Conservation (phyloP, 139 green algal genomes). For the Tetratostichococcus sp. region DNA sequence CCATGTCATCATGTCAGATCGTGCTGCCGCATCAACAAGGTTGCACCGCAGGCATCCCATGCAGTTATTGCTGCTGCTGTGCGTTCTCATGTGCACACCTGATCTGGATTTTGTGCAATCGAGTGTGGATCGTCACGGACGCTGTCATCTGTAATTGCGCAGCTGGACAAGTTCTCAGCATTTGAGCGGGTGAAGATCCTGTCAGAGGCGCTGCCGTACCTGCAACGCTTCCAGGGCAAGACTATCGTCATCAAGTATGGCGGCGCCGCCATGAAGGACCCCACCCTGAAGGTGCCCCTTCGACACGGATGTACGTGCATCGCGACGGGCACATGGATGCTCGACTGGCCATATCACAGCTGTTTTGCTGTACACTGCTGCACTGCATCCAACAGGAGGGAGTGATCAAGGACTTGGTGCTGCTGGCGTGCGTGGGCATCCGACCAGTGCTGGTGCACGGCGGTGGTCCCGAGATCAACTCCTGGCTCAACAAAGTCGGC, state of each 20-base stretch:
- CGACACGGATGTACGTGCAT: too few relatives aligned
- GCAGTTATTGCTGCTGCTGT: too few relatives aligned
- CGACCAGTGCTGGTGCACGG: slow-evolving; percentile 93
- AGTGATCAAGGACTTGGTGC: slow-evolving; percentile 93
- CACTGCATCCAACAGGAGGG: slow-evolving; percentile 45
- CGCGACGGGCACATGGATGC: too few relatives aligned
- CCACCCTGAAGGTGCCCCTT: slow-evolving; percentile 68
- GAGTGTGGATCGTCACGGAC: too few relatives aligned
- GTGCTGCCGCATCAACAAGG: too few relatives aligned
- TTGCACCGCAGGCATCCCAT: too few relatives aligned
- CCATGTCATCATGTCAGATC: too few relatives aligned
- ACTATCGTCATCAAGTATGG: slow-evolving; percentile 99
- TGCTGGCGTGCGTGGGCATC: slow-evolving; percentile 92
- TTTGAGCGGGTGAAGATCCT: slow-evolving; percentile 84
- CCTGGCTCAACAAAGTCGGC: slow-evolving; percentile 90
- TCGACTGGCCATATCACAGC: too few relatives aligned
- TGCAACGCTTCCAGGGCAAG: slow-evolving; percentile 88
- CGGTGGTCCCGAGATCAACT: slow-evolving; percentile 98
- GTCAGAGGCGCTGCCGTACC: slow-evolving; percentile 94
- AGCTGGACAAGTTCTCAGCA: slow-evolving; percentile 23
- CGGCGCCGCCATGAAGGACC: slow-evolving; percentile 97
- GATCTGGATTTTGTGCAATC: too few relatives aligned
- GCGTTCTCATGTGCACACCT: too few relatives aligned
- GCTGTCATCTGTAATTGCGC: background rate
- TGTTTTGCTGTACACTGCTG: too few relatives aligned